Evolutionary conservation across 164 flowering plant genomes (phyloP).

Genomic region (Chloranthus sessilifolius): DNA sequence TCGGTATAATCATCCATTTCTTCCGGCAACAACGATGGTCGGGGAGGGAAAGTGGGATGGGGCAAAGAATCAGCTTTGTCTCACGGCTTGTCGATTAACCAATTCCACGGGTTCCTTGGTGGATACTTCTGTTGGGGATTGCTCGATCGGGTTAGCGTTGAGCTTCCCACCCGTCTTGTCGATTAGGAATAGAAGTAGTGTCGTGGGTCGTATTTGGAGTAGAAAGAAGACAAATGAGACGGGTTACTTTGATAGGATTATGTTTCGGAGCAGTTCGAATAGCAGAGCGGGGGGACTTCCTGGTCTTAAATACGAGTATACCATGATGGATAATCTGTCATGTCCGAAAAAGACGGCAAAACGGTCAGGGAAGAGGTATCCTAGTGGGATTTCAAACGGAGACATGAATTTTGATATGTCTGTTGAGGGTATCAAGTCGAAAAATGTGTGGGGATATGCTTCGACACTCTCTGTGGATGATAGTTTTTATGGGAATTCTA

Average conservation of each 20-base stretch:
- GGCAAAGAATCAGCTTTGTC: conserved; percentile 21
- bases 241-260: conserved; percentile 38
- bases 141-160: conserved; percentile 44
- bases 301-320: conserved; percentile 44
- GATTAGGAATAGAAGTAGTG: conserved; percentile 25
- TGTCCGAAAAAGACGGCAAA: conserved; percentile 27
- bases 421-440: conserved; percentile 16
- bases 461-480: conserved; percentile 35
- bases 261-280: conserved; percentile 16
- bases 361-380: conserved; percentile 27
- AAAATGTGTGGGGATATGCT: conserved; percentile 28
- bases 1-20: conserved; percentile 16
- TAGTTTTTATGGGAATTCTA: conserved; percentile 13
- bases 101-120: conserved; percentile 18
- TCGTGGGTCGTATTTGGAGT: conserved; percentile 54
- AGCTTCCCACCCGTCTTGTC: conserved; percentile 36
- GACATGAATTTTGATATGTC: conserved; percentile 43
- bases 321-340: conserved; percentile 25
- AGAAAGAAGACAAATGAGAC: conserved; percentile 26
- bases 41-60: conserved; percentile 63
- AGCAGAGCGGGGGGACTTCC: conserved; percentile 3
- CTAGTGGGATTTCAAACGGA: conserved; percentile 27
- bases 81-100: conserved; percentile 45
- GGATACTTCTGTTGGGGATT: conserved; percentile 43
- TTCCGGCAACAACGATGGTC: conserved; percentile 33